Conservation (phyloP, 2,329 filamentous ascomycete species). For the Grosmannia huntii region DNA sequence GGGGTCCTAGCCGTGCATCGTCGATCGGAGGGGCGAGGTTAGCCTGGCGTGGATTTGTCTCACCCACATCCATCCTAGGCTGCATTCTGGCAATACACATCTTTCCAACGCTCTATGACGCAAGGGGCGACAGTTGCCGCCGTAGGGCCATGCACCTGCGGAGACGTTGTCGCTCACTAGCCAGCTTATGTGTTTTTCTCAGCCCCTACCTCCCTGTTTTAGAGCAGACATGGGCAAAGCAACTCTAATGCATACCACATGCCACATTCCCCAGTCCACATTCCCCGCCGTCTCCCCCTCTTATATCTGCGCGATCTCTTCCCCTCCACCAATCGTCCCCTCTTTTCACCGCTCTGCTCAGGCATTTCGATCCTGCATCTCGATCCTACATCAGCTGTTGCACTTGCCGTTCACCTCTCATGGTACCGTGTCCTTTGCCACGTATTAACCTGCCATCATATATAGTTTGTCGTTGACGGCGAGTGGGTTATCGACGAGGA, state of each 20-base stretch:
- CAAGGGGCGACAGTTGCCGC: not conserved
- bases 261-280: not conserved
- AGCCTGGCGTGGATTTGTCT: not conserved
- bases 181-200: not conserved
- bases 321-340: not conserved
- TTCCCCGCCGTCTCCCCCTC: not conserved
- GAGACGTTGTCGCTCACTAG: not conserved
- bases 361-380: too few relatives aligned
- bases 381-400: too few relatives aligned
- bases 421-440: too few relatives aligned
- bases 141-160: not conserved
- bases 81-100: too few relatives aligned
- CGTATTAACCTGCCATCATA: too few relatives aligned
- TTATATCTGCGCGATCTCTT: not conserved
- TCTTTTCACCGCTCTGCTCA: not conserved
- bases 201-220: not conserved
- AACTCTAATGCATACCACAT: not conserved
- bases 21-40: not conserved
- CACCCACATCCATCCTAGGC: not conserved
- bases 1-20: not conserved
- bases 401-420: too few relatives aligned
- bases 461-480: constrained; percentile 87
- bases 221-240: not conserved
- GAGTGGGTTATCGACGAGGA: constrained; percentile 75
- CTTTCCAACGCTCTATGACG: not conserved